Percentiles rank a stretch among this genome's conserved stretches.
phyloP scores from a whole-genome alignment of 2,329 filamentous ascomycete genomes.

The Fusarium falciforme region DNA sequence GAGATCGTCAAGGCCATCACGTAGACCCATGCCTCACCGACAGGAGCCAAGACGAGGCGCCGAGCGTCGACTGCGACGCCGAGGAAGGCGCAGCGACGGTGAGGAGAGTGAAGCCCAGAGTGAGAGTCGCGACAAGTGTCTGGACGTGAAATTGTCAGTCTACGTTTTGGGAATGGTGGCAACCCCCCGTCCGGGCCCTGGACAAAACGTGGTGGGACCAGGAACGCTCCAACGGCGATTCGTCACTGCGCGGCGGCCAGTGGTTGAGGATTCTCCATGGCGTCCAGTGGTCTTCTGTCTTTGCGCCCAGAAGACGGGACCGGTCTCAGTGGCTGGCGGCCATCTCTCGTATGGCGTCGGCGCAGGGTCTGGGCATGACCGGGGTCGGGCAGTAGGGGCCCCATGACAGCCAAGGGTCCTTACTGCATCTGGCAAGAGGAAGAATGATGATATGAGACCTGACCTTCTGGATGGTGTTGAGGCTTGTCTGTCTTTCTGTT shows the following conservation, averaged over 20 bases:
- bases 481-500: background rate
- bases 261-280: slow-evolving; percentile 10
- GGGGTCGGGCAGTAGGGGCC: background rate
- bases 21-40: background rate
- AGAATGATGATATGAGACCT: slow-evolving; percentile 1
- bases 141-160: background rate
- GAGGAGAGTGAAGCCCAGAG: background rate
- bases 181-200: background rate
- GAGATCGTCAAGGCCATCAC: background rate
- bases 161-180: background rate
- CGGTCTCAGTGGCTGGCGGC: background rate
- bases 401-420: slow-evolving; percentile 27
- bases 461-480: background rate
- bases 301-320: background rate
- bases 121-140: background rate
- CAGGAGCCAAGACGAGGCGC: background rate
- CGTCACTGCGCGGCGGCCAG: slow-evolving; percentile 33
- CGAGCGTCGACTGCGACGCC: background rate
- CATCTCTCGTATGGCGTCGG: background rate
- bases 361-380: slow-evolving; percentile 18
- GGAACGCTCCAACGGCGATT: slow-evolving; percentile 14
- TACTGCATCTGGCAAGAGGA: slow-evolving; percentile 22
- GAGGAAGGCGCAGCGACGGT: slow-evolving; percentile 19
- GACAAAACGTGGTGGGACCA: slow-evolving; percentile 36
- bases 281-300: background rate